Evolutionary conservation across 2,329 filamentous ascomycete genomes (phyloP).

Genomic region (Pestalotiopsis sp.): DNA sequence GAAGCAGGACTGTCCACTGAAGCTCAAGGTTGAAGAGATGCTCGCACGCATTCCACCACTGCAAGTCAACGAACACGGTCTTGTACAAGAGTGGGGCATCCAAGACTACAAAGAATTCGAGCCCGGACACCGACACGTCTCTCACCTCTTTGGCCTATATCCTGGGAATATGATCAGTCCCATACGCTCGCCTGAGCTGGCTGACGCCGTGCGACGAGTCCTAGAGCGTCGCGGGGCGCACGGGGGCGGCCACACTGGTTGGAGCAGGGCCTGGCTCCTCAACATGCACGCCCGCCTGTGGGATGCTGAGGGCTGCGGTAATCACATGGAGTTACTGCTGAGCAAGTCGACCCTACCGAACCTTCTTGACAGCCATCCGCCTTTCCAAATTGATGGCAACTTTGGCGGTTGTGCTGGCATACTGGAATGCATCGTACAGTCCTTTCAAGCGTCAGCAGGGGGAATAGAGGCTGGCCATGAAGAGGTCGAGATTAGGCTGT

Average conservation of each 20-base stretch:
- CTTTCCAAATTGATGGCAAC: constrained; percentile 52
- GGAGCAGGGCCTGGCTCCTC: constrained; percentile 52
- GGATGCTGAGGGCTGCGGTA: constrained; percentile 6
- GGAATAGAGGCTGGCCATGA: background rate
- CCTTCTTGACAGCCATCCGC: constrained; percentile 43
- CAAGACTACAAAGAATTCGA: constrained; percentile 40
- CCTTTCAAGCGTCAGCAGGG: constrained; percentile 25
- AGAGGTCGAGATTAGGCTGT: constrained; percentile 28
- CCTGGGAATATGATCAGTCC: constrained; percentile 39
- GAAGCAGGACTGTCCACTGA: constrained; percentile 27
- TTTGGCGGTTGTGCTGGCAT: constrained; percentile 49
- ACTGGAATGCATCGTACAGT: constrained; percentile 42
- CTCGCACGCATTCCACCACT: constrained; percentile 22
- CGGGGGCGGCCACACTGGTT: constrained; percentile 49
- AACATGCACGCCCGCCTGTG: constrained; percentile 48
- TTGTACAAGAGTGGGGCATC: constrained; percentile 39
- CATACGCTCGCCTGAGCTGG: constrained; percentile 23
- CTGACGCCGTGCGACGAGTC: constrained; percentile 26
- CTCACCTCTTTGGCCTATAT: constrained; percentile 48
- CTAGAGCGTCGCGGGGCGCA: constrained; percentile 29
- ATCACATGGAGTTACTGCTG: constrained; percentile 20
- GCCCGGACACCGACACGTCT: constrained; percentile 50
- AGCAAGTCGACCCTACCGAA: constrained; percentile 42
- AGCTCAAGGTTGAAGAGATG: constrained; percentile 24
- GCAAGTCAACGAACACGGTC: constrained; percentile 31